Evolutionary conservation across 345 rosid species (phyloP).

Genomic region (Lenwebbia sp.): DNA sequence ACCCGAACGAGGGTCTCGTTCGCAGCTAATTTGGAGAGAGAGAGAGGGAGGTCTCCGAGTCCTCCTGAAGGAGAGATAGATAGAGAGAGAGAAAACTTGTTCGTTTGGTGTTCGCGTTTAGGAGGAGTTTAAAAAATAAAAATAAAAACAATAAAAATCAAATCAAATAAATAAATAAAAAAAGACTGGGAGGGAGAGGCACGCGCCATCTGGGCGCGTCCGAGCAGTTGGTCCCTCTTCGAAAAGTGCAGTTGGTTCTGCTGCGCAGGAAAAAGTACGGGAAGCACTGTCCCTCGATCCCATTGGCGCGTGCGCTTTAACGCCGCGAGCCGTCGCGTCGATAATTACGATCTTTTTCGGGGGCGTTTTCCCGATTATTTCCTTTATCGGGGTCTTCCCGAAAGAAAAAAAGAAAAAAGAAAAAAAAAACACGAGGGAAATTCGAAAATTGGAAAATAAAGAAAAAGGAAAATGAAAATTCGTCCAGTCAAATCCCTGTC

Average conservation of each 20-base stretch:
- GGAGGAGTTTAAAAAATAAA: not conserved
- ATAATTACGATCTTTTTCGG: not conserved
- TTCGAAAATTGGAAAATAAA: not conserved
- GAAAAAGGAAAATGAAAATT: not conserved
- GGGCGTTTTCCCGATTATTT: not conserved
- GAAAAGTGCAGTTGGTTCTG: not conserved
- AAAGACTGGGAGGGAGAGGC: not conserved
- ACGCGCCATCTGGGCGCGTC: conserved; percentile 15
- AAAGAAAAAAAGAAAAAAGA: no score
- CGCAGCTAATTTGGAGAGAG: not conserved
- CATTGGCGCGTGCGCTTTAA: conserved; percentile 11
- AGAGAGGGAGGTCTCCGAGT: not conserved
- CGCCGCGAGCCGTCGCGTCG: not conserved
- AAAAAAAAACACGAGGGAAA: not conserved
- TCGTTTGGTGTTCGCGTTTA: not conserved
- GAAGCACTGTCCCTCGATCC: not conserved
- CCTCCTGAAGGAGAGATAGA: not conserved
- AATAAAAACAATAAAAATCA: not conserved
- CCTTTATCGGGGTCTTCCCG: not conserved
- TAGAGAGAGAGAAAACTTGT: not conserved
- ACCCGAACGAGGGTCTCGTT: not conserved
- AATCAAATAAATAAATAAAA: not conserved
- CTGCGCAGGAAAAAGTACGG: conserved; percentile 10
- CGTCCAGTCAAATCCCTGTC: not conserved
- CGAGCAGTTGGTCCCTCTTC: not conserved